Conservation (phyloP, 805 yeast genomes). For the Wickerhamomyces rabaulensis region DNA sequence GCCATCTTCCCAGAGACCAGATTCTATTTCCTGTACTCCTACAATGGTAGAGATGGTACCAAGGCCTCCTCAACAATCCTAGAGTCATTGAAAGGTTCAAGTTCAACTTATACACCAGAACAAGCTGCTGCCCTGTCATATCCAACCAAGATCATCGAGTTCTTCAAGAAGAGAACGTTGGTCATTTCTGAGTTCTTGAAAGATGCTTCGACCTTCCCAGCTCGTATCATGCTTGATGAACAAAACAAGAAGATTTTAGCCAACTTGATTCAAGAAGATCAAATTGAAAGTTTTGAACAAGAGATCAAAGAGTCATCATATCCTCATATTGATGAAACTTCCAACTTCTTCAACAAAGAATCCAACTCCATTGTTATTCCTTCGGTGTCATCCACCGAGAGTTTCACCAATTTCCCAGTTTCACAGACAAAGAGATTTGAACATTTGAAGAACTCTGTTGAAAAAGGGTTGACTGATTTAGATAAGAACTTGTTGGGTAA, state of each 20-base stretch:
- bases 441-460: constrained; percentile 10
- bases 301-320: constrained; percentile 17
- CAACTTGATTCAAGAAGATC: constrained; percentile 23
- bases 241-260: constrained; percentile 19
- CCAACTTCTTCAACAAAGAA: constrained; percentile 17
- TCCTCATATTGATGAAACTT: constrained; percentile 20
- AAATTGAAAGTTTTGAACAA: constrained; percentile 22
- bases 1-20: constrained; percentile 32
- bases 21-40: constrained; percentile 30
- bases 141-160: constrained; percentile 24
- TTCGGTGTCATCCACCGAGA: constrained; percentile 15
- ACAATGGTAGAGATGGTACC: constrained; percentile 31
- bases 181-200: constrained; percentile 16
- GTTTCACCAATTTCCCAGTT: constrained; percentile 18
- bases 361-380: constrained; percentile 24
- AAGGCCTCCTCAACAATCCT: constrained; percentile 18
- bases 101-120: constrained; percentile 4
- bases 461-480: constrained; percentile 10
- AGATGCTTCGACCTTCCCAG: constrained; percentile 22
- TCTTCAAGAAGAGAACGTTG: constrained; percentile 24
- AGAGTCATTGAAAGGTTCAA: constrained; percentile 2
- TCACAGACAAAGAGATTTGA: constrained; percentile 19
- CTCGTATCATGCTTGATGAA: constrained; percentile 23
- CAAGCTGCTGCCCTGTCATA: constrained; percentile 18
- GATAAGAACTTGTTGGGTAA: constrained; percentile 17